Percentiles rank a stretch among this genome's conserved stretches.
These are phyloP conservation scores for Talaromyces albobiverticillius DNA, from an alignment of 2,329 filamentous ascomycete species.

Conservation along the genomic window DNA sequence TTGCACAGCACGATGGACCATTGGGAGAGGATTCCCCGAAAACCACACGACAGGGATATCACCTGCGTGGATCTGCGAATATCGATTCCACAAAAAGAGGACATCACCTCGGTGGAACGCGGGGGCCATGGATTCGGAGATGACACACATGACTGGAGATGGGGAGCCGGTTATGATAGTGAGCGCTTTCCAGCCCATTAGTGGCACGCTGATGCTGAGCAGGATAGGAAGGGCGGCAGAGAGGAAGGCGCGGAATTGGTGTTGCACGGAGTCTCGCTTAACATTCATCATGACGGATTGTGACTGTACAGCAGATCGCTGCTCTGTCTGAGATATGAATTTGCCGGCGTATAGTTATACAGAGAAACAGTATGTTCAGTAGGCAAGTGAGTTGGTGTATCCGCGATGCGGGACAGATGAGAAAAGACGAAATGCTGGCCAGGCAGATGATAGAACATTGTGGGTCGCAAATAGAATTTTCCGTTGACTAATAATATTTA, in stretches of 20 bases:
- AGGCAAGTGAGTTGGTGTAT: too few species aligned
- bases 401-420: too few species aligned
- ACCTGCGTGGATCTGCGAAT: not conserved
- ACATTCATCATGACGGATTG: too few species aligned
- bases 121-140: slow-evolving; percentile 17
- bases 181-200: slow-evolving; percentile 14
- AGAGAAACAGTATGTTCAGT: too few species aligned
- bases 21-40: slow-evolving; percentile 12
- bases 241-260: not conserved
- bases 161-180: slow-evolving; percentile 6
- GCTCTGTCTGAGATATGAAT: too few species aligned
- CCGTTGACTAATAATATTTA: too few species aligned
- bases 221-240: not conserved
- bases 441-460: too few species aligned
- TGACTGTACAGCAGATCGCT: too few species aligned
- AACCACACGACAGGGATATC: slow-evolving; percentile 19
- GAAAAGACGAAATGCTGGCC: too few species aligned
- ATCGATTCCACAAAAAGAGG: slow-evolving; percentile 14
- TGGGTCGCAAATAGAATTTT: too few species aligned
- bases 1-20: slow-evolving; percentile 18
- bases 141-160: slow-evolving; percentile 15
- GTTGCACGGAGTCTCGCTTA: too few species aligned
- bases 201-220: not conserved
- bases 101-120: slow-evolving; percentile 16
- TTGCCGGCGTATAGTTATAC: too few species aligned